Percentiles rank a stretch among this genome's conserved stretches.
Conservation (phyloP, 352 stramenopile genomes). For the Plasmopara muralis region DNA sequence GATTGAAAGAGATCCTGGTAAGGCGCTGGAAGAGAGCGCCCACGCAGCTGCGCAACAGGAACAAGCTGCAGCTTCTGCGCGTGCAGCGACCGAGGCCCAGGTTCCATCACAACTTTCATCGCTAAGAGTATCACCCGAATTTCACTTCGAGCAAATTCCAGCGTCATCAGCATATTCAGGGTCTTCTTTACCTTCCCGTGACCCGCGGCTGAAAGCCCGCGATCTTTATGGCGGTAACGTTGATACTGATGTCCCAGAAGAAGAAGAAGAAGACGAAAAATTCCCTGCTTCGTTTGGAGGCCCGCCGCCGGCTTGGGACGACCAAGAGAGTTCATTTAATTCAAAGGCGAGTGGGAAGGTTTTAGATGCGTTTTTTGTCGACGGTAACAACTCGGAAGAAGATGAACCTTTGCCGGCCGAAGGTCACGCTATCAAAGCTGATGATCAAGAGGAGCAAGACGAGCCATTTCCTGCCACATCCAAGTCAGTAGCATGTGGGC, state of each 20-base stretch:
- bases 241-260: slow-evolving; percentile 18
- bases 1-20: slow-evolving; percentile 59
- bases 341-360: slow-evolving; percentile 54
- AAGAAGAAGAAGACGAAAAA: slow-evolving; percentile 71
- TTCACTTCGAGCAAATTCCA: slow-evolving; percentile 3
- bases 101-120: slow-evolving; percentile 15
- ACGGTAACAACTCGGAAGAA: slow-evolving; percentile 53
- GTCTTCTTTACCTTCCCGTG: slow-evolving; percentile 23
- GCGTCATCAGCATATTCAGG: slow-evolving; percentile 21
- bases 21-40: slow-evolving; percentile 34
- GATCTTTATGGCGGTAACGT: slow-evolving; percentile 11
- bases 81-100: slow-evolving; percentile 7
- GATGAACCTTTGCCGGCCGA: slow-evolving; percentile 49
- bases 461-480: slow-evolving; percentile 23
- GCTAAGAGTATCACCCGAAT: slow-evolving; percentile 11
- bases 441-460: slow-evolving; percentile 24
- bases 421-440: slow-evolving; percentile 11
- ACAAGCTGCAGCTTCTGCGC: slow-evolving; percentile 12
- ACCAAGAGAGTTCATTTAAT: slow-evolving; percentile 36
- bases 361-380: slow-evolving; percentile 68
- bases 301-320: slow-evolving; percentile 23
- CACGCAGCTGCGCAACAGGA: slow-evolving; percentile 29
- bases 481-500: not conserved
- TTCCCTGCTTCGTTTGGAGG: slow-evolving; percentile 50
- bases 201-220: too few species aligned